Evolutionary conservation across 2,329 filamentous ascomycete genomes (phyloP).

Genomic region (Trichoderma afroharzianum): DNA sequence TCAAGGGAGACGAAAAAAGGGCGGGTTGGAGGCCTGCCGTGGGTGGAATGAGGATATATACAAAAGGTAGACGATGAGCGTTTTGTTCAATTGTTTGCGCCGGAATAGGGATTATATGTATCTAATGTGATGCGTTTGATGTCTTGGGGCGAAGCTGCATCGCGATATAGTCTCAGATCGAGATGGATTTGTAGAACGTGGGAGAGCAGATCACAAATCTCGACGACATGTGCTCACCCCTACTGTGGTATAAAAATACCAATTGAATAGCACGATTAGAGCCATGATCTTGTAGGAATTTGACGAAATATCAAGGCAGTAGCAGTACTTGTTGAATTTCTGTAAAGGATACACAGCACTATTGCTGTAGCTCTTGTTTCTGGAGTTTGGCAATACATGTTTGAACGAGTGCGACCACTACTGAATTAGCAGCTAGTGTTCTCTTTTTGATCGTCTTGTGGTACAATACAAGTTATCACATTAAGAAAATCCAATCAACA

Average conservation of each 20-base stretch:
- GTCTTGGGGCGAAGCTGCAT: not conserved
- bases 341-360: not conserved
- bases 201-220: not conserved
- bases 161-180: not conserved
- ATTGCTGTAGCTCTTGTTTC: not conserved
- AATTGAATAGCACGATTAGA: not conserved
- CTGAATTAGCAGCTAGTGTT: not conserved
- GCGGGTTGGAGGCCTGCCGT: not conserved
- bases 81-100: not conserved
- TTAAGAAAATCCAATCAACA: not conserved
- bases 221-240: not conserved
- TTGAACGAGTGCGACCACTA: not conserved
- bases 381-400: not conserved
- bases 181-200: not conserved
- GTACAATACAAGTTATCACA: not conserved
- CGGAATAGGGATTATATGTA: not conserved
- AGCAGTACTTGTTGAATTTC: not conserved
- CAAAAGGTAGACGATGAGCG: not conserved
- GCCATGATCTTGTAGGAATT: not conserved
- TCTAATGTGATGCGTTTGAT: not conserved
- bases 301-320: not conserved
- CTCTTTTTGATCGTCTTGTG: not conserved
- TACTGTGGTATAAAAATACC: not conserved
- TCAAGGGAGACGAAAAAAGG: slow-evolving; percentile 4
- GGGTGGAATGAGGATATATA: not conserved